Conservation (phyloP, 2,329 filamentous ascomycete genomes). For the Dactylellina leptospora region DNA sequence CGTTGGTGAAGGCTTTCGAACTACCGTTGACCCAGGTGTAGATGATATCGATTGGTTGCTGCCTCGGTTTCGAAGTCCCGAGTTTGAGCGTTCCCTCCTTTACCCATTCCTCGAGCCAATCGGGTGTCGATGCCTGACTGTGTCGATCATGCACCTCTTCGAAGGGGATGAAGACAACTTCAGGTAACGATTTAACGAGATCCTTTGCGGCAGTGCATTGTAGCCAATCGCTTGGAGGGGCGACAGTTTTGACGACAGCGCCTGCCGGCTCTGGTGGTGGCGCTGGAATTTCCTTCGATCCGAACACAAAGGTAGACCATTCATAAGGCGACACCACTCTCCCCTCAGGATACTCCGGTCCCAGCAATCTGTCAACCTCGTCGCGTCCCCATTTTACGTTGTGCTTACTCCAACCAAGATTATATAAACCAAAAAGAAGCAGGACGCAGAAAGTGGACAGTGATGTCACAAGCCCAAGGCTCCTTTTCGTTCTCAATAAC, state of each 20-base stretch:
- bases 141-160: constrained; percentile 14
- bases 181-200: constrained; percentile 12
- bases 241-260: constrained; percentile 4
- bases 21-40: constrained; percentile 47
- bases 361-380: constrained; percentile 12
- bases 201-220: constrained; percentile 23
- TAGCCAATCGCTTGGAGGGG: constrained; percentile 31
- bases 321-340: constrained; percentile 16
- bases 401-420: background rate
- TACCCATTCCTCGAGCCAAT: constrained; percentile 34
- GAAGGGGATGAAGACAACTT: constrained; percentile 34
- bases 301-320: constrained; percentile 42
- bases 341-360: constrained; percentile 21
- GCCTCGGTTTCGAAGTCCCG: background rate
- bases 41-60: constrained; percentile 20
- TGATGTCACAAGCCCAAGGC: constrained; percentile 1
- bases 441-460: background rate
- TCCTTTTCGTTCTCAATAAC: background rate
- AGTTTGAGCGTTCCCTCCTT: background rate
- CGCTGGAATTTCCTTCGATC: constrained; percentile 17
- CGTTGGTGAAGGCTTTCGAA: constrained; percentile 20
- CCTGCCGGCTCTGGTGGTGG: constrained; percentile 33
- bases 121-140: background rate
- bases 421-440: constrained; percentile 1
- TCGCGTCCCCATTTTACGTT: constrained; percentile 8